Evolutionary conservation across 2,329 filamentous ascomycete genomes (phyloP).

Genomic region (Aspergillus neotritici): DNA sequence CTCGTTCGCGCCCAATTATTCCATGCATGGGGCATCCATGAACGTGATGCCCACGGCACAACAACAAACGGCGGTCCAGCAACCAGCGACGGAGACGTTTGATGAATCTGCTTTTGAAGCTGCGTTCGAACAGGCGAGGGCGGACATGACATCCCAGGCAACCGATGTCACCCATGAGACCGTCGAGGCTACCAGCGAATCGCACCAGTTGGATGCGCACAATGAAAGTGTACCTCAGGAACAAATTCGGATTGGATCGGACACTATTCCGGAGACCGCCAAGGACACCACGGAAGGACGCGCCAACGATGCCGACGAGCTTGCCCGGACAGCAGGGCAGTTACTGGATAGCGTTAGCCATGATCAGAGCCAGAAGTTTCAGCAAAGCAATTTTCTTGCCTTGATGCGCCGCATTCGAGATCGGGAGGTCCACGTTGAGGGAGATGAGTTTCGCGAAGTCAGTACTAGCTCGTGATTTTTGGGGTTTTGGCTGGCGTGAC

Average conservation of each 20-base stretch:
- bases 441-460: conserved; percentile 52
- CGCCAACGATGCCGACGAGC: conserved; percentile 56
- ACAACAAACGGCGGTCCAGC: conserved; percentile 16
- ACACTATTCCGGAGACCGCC: conserved; percentile 35
- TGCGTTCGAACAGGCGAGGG: conserved; percentile 39
- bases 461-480: conserved; percentile 40
- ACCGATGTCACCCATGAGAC: conserved; percentile 12
- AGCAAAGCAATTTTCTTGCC: conserved; percentile 68
- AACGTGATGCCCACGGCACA: conserved; percentile 23
- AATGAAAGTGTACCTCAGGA: conserved; percentile 16
- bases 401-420: conserved; percentile 72
- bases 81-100: conserved; percentile 28
- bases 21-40: conserved; percentile 20
- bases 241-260: conserved; percentile 38
- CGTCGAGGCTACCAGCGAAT: conserved; percentile 11
- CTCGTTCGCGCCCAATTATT: conserved; percentile 23
- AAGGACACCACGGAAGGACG: conserved; percentile 28
- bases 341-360: conserved; percentile 63
- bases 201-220: conserved; percentile 12
- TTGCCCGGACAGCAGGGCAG: conserved; percentile 65
- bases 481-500: conserved; percentile 30
- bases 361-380: conserved; percentile 68
- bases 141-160: conserved; percentile 30
- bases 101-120: conserved; percentile 44
- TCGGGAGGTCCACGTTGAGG: conserved; percentile 65